Evolutionary conservation across 805 yeast genomes (phyloP).

Genomic region (Yamadazyma tumulicola): DNA sequence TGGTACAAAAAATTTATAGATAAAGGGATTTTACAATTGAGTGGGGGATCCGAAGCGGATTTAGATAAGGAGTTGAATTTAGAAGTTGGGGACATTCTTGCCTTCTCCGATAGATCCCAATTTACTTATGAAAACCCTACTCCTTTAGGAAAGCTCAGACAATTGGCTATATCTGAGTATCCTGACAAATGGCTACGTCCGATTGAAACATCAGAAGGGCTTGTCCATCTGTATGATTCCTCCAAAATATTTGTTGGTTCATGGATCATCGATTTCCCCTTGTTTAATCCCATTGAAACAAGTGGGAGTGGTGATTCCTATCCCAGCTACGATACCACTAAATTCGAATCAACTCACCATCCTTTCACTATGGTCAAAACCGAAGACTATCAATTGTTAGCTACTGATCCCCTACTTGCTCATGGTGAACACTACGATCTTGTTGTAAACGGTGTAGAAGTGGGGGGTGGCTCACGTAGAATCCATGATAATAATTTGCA

Average conservation of each 20-base stretch:
- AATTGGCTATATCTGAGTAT: slow-evolving; percentile 56
- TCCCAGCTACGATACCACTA: slow-evolving; percentile 54
- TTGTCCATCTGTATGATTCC: slow-evolving; percentile 15
- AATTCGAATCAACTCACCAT: slow-evolving; percentile 79
- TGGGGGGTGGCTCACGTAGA: slow-evolving; percentile 97
- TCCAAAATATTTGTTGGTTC: slow-evolving; percentile 52
- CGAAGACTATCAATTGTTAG: slow-evolving; percentile 60
- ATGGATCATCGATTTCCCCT: slow-evolving; percentile 93
- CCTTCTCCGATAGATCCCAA: slow-evolving; percentile 69
- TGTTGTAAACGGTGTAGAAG: slow-evolving; percentile 90
- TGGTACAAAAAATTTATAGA: slow-evolving; percentile 45
- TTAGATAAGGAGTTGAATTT: slow-evolving; percentile 35
- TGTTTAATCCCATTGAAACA: slow-evolving; percentile 72
- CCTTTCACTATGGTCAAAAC: slow-evolving; percentile 92
- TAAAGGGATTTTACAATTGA: slow-evolving; percentile 19
- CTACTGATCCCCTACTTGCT: slow-evolving; percentile 54
- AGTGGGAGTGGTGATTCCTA: slow-evolving; percentile 8
- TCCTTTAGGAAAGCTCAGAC: slow-evolving; percentile 85
- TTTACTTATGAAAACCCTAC: slow-evolving; percentile 89
- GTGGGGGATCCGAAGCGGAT: slow-evolving; percentile 8
- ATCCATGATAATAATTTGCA: slow-evolving; percentile 84
- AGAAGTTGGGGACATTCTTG: slow-evolving; percentile 68
- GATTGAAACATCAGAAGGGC: slow-evolving; percentile 14
- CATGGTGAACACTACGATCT: slow-evolving; percentile 92
- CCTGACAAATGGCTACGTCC: slow-evolving; percentile 51